A percentile compares a stretch with the other conserved stretches of the same genome.
phyloP scores from a whole-genome alignment of 2,329 filamentous ascomycete genomes.

The Emergomyces pasteurianus region DNA sequence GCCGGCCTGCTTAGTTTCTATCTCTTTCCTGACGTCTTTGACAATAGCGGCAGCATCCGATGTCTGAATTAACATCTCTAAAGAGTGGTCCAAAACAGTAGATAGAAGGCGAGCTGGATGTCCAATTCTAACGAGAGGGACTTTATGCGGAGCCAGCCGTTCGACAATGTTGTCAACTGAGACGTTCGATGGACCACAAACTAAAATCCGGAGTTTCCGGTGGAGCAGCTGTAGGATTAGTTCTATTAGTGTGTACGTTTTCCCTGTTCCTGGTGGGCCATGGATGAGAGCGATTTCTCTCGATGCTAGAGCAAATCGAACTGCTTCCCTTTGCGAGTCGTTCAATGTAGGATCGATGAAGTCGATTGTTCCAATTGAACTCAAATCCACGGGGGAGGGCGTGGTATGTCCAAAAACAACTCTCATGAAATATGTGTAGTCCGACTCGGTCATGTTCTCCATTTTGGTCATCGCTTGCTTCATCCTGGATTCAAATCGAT shows the following conservation, averaged over 20 bases:
- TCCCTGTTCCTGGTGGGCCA: conserved; percentile 89
- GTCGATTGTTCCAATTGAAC: conserved; percentile 34
- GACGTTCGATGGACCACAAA: conserved; percentile 96
- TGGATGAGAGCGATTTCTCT: conserved; percentile 82
- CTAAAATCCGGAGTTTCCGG: conserved; percentile 61
- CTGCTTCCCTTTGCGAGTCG: conserved; percentile 50
- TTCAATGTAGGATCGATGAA: conserved; percentile 48
- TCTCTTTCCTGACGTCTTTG: conserved; percentile 77
- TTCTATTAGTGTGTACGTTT: conserved; percentile 93
- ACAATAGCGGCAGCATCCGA: conserved; percentile 85
- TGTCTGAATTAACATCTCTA: conserved; percentile 81
- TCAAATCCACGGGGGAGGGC: conserved; percentile 39
- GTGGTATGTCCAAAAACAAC: conserved; percentile 49
- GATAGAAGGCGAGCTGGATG: conserved; percentile 86
- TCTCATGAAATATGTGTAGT: conserved; percentile 46
- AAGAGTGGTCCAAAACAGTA: conserved; percentile 74
- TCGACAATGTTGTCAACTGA: conserved; percentile 98
- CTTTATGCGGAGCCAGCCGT: conserved; percentile 68
- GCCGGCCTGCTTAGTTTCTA: conserved; percentile 81
- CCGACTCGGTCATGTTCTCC: conserved; percentile 42
- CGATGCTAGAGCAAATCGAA: conserved; percentile 71
- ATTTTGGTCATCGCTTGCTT: conserved; percentile 52
- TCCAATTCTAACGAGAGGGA: conserved; percentile 79
- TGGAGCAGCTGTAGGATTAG: conserved; percentile 82
- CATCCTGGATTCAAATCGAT: conserved; percentile 34